Evolutionary conservation across 768 basidiomycete species (phyloP), one percentile per base, ranked within the genome.

Genomic region (Gloeophyllum trabeum): DNA sequence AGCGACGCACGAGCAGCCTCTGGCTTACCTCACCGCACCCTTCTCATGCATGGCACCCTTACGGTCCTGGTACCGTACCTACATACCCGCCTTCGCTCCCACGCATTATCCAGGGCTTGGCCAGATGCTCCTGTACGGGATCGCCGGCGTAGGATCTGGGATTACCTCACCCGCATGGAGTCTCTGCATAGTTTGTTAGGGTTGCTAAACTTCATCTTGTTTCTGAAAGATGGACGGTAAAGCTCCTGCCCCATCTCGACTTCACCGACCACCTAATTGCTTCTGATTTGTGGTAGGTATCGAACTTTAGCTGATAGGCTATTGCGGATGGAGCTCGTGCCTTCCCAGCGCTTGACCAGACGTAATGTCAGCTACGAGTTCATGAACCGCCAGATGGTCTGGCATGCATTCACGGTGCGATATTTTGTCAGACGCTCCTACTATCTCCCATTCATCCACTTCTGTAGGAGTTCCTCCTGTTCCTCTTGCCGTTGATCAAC

Each of bases 321-420:
- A 18, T 65, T 97, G 13, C 61, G 67, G 20, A 73, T 99, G 67
- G 67, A 70, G 23, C 74, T 97, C 3, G 72, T 81, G 1, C 83
- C 93, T 3, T 69, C 84, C 0, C 74, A 78, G 24, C 64, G 70
- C 32, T 71, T 81, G 24, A 70, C 80, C 25, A 79, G 76, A 46
- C 76, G 86, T 14, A 82, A 93, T 51, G 86, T 98, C 40, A 94
- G 88, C 54, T 99, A 96, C 61, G 96, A 98, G 55, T 98, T 92
- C 54, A 94, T 98, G 89, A 97, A 98, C 53, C 85, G 96, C 50
- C 94, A 98, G 60, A 87, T 99, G 75, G 96, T 99, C 42, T 99
- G 96, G 96, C 89, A 93, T 56, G 88, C 91, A 0, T 94, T 98
- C 59, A 98, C 96, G 5, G 94, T 94, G 54, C 42, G 87, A n/a